These are phyloP conservation scores for Miscanthus lutarioriparius DNA, from an alignment of 176 grass and related monocot species.

Conservation along the genomic window DNA sequence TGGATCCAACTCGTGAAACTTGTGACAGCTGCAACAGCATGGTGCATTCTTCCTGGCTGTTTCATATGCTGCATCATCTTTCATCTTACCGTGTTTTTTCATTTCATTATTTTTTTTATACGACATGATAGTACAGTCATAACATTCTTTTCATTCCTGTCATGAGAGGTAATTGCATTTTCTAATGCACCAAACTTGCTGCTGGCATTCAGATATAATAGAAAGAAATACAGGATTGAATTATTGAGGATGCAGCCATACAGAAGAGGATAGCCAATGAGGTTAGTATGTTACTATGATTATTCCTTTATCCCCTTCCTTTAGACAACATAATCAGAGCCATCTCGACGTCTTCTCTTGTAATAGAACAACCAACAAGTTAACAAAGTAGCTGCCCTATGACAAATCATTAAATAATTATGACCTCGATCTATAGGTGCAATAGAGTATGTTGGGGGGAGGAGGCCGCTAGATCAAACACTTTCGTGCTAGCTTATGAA, in stretches of 20 bases:
- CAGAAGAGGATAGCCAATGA: slow-evolving; percentile 38
- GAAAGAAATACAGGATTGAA: not conserved
- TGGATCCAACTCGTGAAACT: slow-evolving; percentile 19
- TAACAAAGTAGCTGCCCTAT: slow-evolving; percentile 29
- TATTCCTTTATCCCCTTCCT: slow-evolving; percentile 40
- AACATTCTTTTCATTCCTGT: slow-evolving; percentile 5
- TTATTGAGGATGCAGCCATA: slow-evolving; percentile 34
- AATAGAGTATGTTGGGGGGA: slow-evolving; percentile 18
- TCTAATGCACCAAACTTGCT: slow-evolving; percentile 25
- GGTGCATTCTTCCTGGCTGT: slow-evolving; percentile 17
- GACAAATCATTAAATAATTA: slow-evolving; percentile 40
- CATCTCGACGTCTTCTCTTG: slow-evolving; percentile 52
- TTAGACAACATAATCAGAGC: slow-evolving; percentile 58
- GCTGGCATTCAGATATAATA: slow-evolving; percentile 33
- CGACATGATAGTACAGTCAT: slow-evolving; percentile 17
- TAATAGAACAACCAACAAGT: slow-evolving; percentile 46
- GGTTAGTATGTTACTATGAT: slow-evolving; percentile 39
- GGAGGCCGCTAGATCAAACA: slow-evolving; percentile 11
- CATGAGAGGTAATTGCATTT: slow-evolving; percentile 17
- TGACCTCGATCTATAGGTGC: slow-evolving; percentile 23
- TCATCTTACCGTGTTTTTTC: not conserved
- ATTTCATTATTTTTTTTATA: slow-evolving; percentile 8
- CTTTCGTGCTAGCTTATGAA: slow-evolving; percentile 35
- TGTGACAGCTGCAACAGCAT: slow-evolving; percentile 6
- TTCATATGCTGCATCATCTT: slow-evolving; percentile 40